These are phyloP conservation scores for Yamadazyma pseudoaaseri DNA, from an alignment of 1,139 yeast species.

Conservation along the genomic window DNA sequence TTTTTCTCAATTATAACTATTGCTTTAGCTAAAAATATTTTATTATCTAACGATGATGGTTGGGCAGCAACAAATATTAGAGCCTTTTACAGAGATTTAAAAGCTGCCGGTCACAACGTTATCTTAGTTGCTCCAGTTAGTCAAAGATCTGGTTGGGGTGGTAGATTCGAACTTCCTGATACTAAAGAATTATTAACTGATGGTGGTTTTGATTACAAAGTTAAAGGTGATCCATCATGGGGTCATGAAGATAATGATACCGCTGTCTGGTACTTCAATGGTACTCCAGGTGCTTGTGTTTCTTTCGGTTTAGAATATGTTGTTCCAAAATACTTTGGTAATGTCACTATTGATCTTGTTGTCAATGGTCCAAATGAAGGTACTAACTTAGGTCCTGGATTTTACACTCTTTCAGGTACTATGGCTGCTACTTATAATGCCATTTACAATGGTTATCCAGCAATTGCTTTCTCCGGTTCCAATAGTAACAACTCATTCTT, in stretches of 20 bases:
- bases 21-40: slow-evolving; percentile 43
- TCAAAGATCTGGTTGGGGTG: slow-evolving; percentile 62
- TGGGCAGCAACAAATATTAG: slow-evolving; percentile 61
- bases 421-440: slow-evolving; percentile 46
- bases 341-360: slow-evolving; percentile 38
- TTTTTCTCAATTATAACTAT: slow-evolving; percentile 12
- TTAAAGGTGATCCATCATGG: slow-evolving; percentile 47
- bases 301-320: slow-evolving; percentile 45
- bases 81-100: slow-evolving; percentile 55
- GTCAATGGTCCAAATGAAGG: slow-evolving; percentile 52
- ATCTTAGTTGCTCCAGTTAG: slow-evolving; percentile 56
- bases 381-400: slow-evolving; percentile 39
- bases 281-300: slow-evolving; percentile 46
- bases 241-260: slow-evolving; percentile 43
- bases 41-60: slow-evolving; percentile 60
- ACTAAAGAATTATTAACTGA: slow-evolving; percentile 38
- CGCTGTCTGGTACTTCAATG: slow-evolving; percentile 50
- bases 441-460: slow-evolving; percentile 43
- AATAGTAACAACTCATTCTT: slow-evolving; percentile 43
- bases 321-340: slow-evolving; percentile 35
- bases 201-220: slow-evolving; percentile 43
- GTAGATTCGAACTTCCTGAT: slow-evolving; percentile 48
- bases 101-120: slow-evolving; percentile 55
- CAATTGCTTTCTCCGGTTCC: slow-evolving; percentile 46
- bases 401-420: slow-evolving; percentile 44